Evolutionary conservation across 768 basidiomycete species (phyloP).

Genomic region (Panellus pusillus): DNA sequence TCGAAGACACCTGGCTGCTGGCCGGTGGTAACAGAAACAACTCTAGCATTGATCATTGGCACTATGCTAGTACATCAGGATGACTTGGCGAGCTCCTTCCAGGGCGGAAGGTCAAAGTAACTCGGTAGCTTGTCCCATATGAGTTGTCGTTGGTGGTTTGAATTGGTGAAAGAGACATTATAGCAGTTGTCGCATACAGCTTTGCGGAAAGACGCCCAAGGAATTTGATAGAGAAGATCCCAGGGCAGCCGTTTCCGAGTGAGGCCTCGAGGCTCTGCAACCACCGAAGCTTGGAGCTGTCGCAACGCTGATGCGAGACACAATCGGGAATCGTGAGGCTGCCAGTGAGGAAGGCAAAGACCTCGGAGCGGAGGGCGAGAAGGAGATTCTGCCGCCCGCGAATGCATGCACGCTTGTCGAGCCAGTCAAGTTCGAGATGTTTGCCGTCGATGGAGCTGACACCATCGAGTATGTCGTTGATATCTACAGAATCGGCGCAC

Average conservation of each 20-base stretch:
- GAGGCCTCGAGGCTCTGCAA: slow-evolving; percentile 22
- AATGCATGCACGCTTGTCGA: slow-evolving; percentile 22
- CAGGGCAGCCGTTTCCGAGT: slow-evolving; percentile 20
- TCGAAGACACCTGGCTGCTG: slow-evolving; percentile 36
- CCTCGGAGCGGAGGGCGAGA: slow-evolving; percentile 20
- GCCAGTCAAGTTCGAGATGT: slow-evolving; percentile 23
- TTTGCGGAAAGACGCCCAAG: slow-evolving; percentile 18
- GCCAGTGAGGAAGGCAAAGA: slow-evolving; percentile 23
- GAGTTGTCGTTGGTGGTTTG: slow-evolving; percentile 15
- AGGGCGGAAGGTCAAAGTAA: slow-evolving; percentile 21
- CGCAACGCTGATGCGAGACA: slow-evolving; percentile 15
- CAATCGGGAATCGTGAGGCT: slow-evolving; percentile 20
- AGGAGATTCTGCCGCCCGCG: slow-evolving; percentile 24
- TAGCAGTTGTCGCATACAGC: slow-evolving; percentile 22
- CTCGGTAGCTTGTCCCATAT: slow-evolving; percentile 21
- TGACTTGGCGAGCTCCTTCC: slow-evolving; percentile 21
- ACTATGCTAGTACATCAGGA: slow-evolving; percentile 2
- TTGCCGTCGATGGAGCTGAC: slow-evolving; percentile 21
- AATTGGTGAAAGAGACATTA: slow-evolving; percentile 10
- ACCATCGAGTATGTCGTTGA: slow-evolving; percentile 22
- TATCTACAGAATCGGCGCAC: slow-evolving; percentile 20
- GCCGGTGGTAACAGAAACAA: too few relatives aligned
- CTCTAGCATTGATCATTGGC: too few relatives aligned
- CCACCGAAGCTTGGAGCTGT: slow-evolving; percentile 22
- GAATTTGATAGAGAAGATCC: slow-evolving; percentile 22